Evolutionary conservation across 1,139 yeast species (phyloP).

Genomic region (Yamadazyma oceani): DNA sequence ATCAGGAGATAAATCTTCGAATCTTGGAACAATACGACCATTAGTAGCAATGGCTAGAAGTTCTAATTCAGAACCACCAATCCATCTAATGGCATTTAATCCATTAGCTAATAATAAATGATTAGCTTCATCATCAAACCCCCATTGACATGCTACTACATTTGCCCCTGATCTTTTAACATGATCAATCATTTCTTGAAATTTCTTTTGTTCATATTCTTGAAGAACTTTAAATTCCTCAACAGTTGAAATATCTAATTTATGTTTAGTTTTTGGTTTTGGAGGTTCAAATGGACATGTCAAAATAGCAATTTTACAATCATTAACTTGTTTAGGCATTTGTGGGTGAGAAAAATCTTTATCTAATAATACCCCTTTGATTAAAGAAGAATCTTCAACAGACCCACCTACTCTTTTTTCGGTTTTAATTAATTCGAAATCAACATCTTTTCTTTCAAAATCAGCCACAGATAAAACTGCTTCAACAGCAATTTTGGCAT

Average conservation of each 20-base stretch:
- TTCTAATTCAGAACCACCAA: constrained; percentile 96
- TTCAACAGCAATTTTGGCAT: constrained; percentile 97
- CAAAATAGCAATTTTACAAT: constrained; percentile 88
- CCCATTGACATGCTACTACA: constrained; percentile 98
- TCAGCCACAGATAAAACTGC: constrained; percentile 93
- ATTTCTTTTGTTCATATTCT: constrained; percentile 87
- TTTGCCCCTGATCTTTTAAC: constrained; percentile 94
- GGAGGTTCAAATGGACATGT: constrained; percentile 99
- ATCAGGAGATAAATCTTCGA: constrained; percentile 81
- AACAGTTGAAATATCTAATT: constrained; percentile 85
- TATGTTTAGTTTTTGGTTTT: constrained; percentile 97
- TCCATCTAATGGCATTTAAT: constrained; percentile 97
- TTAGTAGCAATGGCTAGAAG: constrained; percentile 95
- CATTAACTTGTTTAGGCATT: constrained; percentile 81
- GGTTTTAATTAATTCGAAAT: constrained; percentile 91
- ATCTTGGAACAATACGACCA: constrained; percentile 95
- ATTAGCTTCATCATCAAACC: constrained; percentile 98
- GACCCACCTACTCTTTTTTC: constrained; percentile 97
- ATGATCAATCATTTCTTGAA: constrained; percentile 82
- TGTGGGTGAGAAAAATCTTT: constrained; percentile 98
- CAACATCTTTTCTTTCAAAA: constrained; percentile 89
- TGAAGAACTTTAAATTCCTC: constrained; percentile 92
- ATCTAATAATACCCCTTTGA: constrained; percentile 89
- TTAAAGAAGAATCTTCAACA: constrained; percentile 77
- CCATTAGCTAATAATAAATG: constrained; percentile 85